Evolutionary conservation across 345 rosid species (phyloP).

Genomic region (Populus euphratica): DNA sequence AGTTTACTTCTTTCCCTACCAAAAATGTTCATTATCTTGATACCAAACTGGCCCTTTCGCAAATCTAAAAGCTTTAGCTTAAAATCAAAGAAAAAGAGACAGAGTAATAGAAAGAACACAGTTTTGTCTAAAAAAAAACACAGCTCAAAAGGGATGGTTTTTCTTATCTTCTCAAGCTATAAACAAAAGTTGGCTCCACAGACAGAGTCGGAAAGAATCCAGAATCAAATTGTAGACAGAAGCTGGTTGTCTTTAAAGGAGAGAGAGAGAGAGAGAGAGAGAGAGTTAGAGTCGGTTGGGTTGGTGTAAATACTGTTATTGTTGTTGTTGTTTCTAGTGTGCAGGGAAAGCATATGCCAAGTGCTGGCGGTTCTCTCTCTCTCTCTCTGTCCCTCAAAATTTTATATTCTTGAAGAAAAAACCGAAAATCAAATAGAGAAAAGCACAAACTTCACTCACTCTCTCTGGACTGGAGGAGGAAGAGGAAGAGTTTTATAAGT

Average conservation of each 20-base stretch:
- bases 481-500: background rate
- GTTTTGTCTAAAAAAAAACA: background rate
- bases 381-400: slow-evolving; percentile 6
- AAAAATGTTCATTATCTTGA: background rate
- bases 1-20: background rate
- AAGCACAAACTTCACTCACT: background rate
- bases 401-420: background rate
- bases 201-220: background rate
- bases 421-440: background rate
- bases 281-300: slow-evolving; percentile 18
- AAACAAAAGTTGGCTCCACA: background rate
- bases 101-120: background rate
- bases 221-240: background rate
- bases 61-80: slow-evolving; percentile 19
- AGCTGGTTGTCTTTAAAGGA: background rate
- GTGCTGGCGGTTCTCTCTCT: slow-evolving; percentile 15
- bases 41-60: background rate
- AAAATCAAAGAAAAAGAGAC: slow-evolving; percentile 21
- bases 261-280: background rate
- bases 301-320: slow-evolving; percentile 11
- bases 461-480: background rate
- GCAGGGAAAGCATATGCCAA: slow-evolving; percentile 25
- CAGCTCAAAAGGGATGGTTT: slow-evolving; percentile 1
- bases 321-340: slow-evolving; percentile 10
- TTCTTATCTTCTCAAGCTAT: background rate